Conservation (phyloP, 2,329 filamentous ascomycete genomes). For the Aureobasidium sp. region DNA sequence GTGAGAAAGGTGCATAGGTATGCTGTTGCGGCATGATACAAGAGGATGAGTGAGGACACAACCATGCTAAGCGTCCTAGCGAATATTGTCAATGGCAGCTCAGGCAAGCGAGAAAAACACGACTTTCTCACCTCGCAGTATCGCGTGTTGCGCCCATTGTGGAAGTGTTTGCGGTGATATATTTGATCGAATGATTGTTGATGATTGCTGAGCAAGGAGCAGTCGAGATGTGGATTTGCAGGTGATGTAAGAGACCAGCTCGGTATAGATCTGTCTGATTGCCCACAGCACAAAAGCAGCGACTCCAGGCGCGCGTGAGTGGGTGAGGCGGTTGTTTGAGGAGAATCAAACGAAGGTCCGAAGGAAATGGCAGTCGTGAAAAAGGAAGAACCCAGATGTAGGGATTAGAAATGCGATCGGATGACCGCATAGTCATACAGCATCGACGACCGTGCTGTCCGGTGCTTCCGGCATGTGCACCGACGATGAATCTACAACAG, state of each 20-base stretch:
- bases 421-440: conserved; percentile 9
- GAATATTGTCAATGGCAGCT: background rate
- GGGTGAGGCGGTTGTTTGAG: background rate
- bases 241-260: conserved; percentile 15
- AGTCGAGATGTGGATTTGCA: background rate
- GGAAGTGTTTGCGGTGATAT: background rate
- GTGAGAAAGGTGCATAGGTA: conserved; percentile 23
- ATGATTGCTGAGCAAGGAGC: background rate
- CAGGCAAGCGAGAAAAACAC: background rate
- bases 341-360: conserved; percentile 3
- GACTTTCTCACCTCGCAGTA: background rate
- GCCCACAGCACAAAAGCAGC: conserved; percentile 10
- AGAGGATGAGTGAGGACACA: conserved; percentile 21
- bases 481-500: background rate
- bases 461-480: background rate
- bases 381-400: conserved; percentile 1
- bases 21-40: conserved; percentile 24
- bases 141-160: conserved; percentile 1
- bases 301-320: conserved; percentile 14
- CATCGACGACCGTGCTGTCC: conserved; percentile 3
- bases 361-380: background rate
- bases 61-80: conserved; percentile 18
- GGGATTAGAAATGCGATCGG: conserved; percentile 7
- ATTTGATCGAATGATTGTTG: background rate
- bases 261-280: background rate